Base-by-base conservation (phyloP, 495 filamentous ascomycete genomes). In the Xanthoparmelia taractica region DNA sequence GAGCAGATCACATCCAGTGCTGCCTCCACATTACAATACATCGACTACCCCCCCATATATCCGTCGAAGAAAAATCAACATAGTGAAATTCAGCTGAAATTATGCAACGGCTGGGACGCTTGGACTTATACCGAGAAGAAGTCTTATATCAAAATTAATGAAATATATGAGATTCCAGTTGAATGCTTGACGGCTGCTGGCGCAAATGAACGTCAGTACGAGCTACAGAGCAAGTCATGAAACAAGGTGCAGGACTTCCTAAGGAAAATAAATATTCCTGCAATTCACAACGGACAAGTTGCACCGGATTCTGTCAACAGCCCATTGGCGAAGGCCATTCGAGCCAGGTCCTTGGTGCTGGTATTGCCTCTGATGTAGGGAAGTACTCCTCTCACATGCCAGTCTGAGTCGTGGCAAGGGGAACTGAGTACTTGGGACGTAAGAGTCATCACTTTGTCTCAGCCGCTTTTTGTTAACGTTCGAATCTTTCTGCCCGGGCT, bases 81-180 rank as follows among this genome's bases (percentile, higher is more conserved):
- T 47, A 47, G 43, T 47, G 43, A 5, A 23, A 47, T 47, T 47
- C 43, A 47, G 43, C 43, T 47, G 20, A n/a, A 47, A 23, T 23
- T 47, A n/a, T 47, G 43, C 20, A 47, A 47, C 43, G 43, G 20
- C 43, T 47, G 6, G 43, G 20, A 47, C 43, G 43, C 43, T 47
- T 47, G 43, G 20, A 47, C 43, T 47, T 47, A 47, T 47, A 47
- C 20, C 43, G 43, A 47, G 43, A 47, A 47, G 43, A 47, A 47
- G 43, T 47, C 43, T 47, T 47, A 47, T 47, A n/a, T 47, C 43
- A 47, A 47, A n/a, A 47, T 47, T 18, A 7, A 47, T 47, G 20
- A 23, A 47, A n/a, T 23, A n/a, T 47, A 47, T 10, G 43, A 47
- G 43, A 47, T 47, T 47, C 20, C 43, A 47, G 7, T 47, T 47